Evolutionary conservation across 2,329 filamentous ascomycete genomes (phyloP), one percentile per base, ranked within the genome.

Genomic region (Epichloe festucae): DNA sequence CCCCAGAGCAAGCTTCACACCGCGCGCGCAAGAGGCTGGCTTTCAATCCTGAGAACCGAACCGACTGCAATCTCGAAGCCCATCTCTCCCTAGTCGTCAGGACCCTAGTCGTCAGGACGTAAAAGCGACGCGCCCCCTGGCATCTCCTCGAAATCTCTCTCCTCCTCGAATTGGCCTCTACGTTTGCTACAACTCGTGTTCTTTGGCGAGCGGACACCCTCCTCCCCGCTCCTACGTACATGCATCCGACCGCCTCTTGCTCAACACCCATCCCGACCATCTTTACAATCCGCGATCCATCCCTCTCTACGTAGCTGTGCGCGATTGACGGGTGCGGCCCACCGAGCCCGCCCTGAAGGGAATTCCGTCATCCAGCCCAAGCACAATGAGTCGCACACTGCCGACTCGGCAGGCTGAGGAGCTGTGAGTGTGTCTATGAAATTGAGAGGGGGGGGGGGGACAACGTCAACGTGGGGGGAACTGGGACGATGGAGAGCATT

Each of bases 361-460:
- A 35, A 27, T 14, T 17, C 19, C 19, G 19, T 42, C 41, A 34
- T 39, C 17, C 8, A 34, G 17, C 27, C 10, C 39, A 19, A 38
- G 19, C 48, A 49, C 31, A 35, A 90, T 90, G 86, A 84, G 79
- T 73, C 79, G 81, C 64, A 77, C 88, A 67, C 73, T 93, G 70
- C 89, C 87, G 55, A 73, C 77, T 63, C 81, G 85, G 65, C 89
- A 94, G 74, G 87, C 87, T 57, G 88, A 93, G 71, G 88, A 93
- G 77, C 82, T 93, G 87, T 91, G 77, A 70, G 85, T 77, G 55
- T 23, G 11, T 23, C 11, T 27, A 46, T 48, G 23, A 40, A 54
- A 54, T 52, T 54, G 53, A 17, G 17, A 17, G 17, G 17, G 17
- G 17, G 46, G 52, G 51, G 52, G 51, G 6, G 1, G 23, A 0